Conservation (phyloP, 139 green algal genomes). For the Tetradesmus lagerheimii region DNA sequence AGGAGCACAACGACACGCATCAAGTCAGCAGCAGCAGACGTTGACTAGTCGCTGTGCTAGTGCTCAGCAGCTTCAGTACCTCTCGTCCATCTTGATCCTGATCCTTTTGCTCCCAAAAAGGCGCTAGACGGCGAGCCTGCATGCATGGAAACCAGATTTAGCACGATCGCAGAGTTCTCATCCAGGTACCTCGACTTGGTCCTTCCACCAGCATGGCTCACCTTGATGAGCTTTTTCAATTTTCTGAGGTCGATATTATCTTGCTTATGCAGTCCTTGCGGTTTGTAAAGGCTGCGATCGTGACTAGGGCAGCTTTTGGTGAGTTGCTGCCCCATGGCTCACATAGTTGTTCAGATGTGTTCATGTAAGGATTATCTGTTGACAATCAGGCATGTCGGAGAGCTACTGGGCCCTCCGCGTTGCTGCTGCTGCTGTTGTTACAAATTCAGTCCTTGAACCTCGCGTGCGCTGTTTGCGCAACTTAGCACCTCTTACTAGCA, state of each 20-base stretch:
- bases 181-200: neutral
- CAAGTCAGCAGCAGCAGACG: neutral
- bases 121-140: constrained; percentile 26
- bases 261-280: constrained; percentile 2
- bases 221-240: neutral
- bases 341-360: neutral
- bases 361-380: neutral
- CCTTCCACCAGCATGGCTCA: neutral
- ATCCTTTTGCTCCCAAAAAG: constrained; percentile 10
- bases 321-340: neutral
- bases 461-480: neutral
- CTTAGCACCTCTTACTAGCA: too few relatives aligned
- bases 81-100: neutral
- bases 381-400: neutral
- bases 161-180: neutral
- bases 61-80: neutral
- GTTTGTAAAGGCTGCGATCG: constrained; percentile 23
- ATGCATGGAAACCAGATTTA: neutral
- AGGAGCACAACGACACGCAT: constrained; percentile 23
- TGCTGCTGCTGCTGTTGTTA: neutral
- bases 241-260: constrained; percentile 20
- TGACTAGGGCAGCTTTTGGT: neutral
- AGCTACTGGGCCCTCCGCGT: neutral
- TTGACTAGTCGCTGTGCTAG: neutral
- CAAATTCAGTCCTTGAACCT: neutral